Evolutionary conservation across 805 yeast species (phyloP).

Genomic region (Danielia oregonensis): DNA sequence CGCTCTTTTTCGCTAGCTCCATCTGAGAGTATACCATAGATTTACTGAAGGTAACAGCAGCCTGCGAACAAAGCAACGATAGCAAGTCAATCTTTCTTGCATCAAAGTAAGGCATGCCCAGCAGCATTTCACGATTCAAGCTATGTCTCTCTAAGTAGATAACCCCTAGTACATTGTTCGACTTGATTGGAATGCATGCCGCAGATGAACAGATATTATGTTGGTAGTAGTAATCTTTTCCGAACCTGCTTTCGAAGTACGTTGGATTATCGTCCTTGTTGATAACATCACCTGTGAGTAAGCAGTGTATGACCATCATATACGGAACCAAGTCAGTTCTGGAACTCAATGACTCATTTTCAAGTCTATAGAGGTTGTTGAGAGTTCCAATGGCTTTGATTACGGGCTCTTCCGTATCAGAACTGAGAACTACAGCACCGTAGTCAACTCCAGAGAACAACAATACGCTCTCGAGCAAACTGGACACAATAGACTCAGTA

Average conservation of each 20-base stretch:
- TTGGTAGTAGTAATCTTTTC: constrained; percentile 40
- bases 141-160: constrained; percentile 36
- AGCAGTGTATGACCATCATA: constrained; percentile 32
- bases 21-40: constrained; percentile 45
- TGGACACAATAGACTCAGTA: constrained; percentile 32
- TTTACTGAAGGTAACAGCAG: constrained; percentile 49
- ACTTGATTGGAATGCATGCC: constrained; percentile 45
- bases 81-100: constrained; percentile 37
- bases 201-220: constrained; percentile 31
- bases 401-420: constrained; percentile 19
- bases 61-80: constrained; percentile 46
- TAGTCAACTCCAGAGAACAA: constrained; percentile 31
- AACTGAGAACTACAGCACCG: constrained; percentile 28
- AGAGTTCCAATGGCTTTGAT: constrained; percentile 27
- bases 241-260: constrained; percentile 29
- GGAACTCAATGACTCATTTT: constrained; percentile 32
- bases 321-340: constrained; percentile 44
- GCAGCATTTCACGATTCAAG: constrained; percentile 4
- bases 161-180: constrained; percentile 40
- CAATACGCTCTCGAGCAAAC: constrained; percentile 37
- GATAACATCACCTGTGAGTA: constrained; percentile 33
- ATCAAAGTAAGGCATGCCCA: constrained; percentile 16
- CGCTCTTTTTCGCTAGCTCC: constrained; percentile 39
- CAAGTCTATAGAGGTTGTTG: constrained; percentile 20
- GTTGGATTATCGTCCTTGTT: constrained; percentile 33